Percentiles rank a stretch among this genome's conserved stretches.
These are phyloP conservation scores for Triadica sebifera DNA, from an alignment of 345 rosid species.

Conservation along the genomic window DNA sequence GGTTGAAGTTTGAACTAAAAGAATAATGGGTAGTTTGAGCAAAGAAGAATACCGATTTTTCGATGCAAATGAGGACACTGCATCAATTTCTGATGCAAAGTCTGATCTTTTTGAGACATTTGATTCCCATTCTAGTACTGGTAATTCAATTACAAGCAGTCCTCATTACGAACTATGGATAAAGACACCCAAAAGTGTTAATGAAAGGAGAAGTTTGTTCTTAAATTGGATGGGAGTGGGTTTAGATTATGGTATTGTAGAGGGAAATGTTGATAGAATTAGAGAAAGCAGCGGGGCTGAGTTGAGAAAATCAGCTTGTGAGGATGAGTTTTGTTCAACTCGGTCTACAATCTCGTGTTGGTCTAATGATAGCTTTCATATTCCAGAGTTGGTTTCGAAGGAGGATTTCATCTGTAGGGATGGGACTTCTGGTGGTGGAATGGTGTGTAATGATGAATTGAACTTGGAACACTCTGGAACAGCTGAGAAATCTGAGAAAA, in stretches of 20 bases:
- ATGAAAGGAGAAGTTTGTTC: constrained; percentile 56
- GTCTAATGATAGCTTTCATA: constrained; percentile 38
- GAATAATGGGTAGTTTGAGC: constrained; percentile 55
- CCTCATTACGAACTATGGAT: constrained; percentile 62
- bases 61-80: constrained; percentile 66
- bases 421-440: constrained; percentile 33
- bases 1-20: constrained; percentile 67
- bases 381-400: constrained; percentile 30
- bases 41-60: constrained; percentile 66
- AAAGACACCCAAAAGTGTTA: constrained; percentile 53
- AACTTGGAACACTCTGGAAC: constrained; percentile 22
- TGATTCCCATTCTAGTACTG: constrained; percentile 23
- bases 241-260: constrained; percentile 26
- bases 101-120: constrained; percentile 29
- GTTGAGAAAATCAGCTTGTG: constrained; percentile 41
- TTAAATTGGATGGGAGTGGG: constrained; percentile 57
- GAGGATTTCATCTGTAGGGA: constrained; percentile 37
- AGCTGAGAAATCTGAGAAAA: constrained; percentile 12
- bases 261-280: constrained; percentile 38
- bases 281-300: constrained; percentile 45
- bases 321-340: constrained; percentile 52
- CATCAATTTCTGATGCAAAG: constrained; percentile 33
- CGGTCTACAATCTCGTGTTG: constrained; percentile 40
- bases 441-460: constrained; percentile 26
- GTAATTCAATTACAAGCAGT: constrained; percentile 21